These are phyloP conservation scores for Phytopythium aichiense DNA, from an alignment of 352 stramenopile genomes.

Conservation along the genomic window DNA sequence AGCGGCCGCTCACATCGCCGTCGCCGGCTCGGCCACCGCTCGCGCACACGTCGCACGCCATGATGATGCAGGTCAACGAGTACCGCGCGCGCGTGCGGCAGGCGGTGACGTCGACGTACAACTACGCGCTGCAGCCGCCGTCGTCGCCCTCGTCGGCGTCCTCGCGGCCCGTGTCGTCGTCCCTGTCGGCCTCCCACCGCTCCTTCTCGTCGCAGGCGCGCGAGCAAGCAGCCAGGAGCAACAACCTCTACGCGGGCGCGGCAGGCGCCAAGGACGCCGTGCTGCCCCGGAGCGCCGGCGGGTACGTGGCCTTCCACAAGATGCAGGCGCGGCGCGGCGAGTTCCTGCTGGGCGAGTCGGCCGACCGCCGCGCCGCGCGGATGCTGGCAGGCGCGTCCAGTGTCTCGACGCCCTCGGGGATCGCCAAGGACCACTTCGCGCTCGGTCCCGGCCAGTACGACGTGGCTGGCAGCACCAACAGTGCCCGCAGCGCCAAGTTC, in stretches of 20 bases:
- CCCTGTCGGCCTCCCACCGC: slow-evolving; percentile 21
- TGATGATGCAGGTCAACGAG: slow-evolving; percentile 56
- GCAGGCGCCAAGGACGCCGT: slow-evolving; percentile 25
- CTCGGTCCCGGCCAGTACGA: slow-evolving; percentile 62
- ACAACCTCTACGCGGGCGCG: slow-evolving; percentile 10
- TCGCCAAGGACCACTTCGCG: slow-evolving; percentile 41
- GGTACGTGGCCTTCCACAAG: slow-evolving; percentile 49
- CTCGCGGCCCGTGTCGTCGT: not conserved
- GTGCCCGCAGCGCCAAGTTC: slow-evolving; percentile 35
- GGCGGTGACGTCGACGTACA: slow-evolving; percentile 50
- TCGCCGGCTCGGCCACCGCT: not conserved
- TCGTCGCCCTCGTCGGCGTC: not conserved
- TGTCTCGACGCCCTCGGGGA: slow-evolving; percentile 12
- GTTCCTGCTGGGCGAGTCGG: slow-evolving; percentile 24
- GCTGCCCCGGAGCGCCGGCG: slow-evolving; percentile 16
- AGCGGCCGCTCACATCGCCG: not conserved
- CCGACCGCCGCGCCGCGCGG: slow-evolving; percentile 11
- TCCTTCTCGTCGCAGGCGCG: slow-evolving; percentile 21
- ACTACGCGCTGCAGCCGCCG: slow-evolving; percentile 22
- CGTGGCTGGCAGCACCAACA: slow-evolving; percentile 14
- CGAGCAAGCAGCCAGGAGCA: not conserved
- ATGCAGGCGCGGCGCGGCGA: slow-evolving; percentile 26
- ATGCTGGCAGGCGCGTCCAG: slow-evolving; percentile 11
- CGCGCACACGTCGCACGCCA: slow-evolving; percentile 46
- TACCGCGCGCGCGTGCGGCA: slow-evolving; percentile 41